phyloP scores from a whole-genome alignment of 192 early-diverging fungal species.

The Entophlyctis helioformis region DNA sequence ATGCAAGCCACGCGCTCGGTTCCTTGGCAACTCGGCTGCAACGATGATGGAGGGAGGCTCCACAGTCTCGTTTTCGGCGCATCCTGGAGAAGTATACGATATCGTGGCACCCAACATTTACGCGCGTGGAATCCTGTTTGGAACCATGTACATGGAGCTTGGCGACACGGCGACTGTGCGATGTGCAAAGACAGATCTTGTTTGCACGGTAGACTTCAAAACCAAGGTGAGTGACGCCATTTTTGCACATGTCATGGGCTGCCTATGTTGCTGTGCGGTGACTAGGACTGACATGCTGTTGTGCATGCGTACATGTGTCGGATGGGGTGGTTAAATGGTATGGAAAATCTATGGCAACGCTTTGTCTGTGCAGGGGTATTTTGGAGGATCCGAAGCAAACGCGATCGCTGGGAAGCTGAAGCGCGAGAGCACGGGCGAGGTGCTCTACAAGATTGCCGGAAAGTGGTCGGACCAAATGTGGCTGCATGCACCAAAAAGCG shows the following conservation, averaged over 20 bases:
- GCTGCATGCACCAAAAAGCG: slow-evolving; percentile 7
- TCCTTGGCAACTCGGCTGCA: slow-evolving; percentile 81
- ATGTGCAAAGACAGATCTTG: slow-evolving; percentile 62
- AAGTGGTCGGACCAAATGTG: slow-evolving; percentile 72
- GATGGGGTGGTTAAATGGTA: too few species aligned
- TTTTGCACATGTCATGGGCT: too few species aligned
- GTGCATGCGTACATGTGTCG: too few species aligned
- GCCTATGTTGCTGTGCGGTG: too few species aligned
- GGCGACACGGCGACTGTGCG: slow-evolving; percentile 68
- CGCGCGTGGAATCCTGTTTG: slow-evolving; percentile 83
- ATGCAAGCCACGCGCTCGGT: slow-evolving; percentile 73
- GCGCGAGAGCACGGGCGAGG: slow-evolving; percentile 58
- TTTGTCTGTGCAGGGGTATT: too few species aligned
- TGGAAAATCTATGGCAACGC: too few species aligned
- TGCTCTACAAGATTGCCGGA: slow-evolving; percentile 72
- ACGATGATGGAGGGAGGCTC: slow-evolving; percentile 73
- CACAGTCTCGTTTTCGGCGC: slow-evolving; percentile 46
- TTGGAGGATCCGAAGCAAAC: too few species aligned
- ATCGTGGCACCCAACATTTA: slow-evolving; percentile 88
- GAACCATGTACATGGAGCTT: slow-evolving; percentile 86
- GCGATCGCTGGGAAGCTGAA: slow-evolving; percentile 74
- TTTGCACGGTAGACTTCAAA: slow-evolving; percentile 80
- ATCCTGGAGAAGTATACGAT: slow-evolving; percentile 62
- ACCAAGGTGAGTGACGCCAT: slow-evolving; percentile 62
- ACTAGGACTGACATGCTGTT: too few species aligned